Conservation (phyloP, 2,329 filamentous ascomycete species). For the Cladophialophora yegresii region DNA sequence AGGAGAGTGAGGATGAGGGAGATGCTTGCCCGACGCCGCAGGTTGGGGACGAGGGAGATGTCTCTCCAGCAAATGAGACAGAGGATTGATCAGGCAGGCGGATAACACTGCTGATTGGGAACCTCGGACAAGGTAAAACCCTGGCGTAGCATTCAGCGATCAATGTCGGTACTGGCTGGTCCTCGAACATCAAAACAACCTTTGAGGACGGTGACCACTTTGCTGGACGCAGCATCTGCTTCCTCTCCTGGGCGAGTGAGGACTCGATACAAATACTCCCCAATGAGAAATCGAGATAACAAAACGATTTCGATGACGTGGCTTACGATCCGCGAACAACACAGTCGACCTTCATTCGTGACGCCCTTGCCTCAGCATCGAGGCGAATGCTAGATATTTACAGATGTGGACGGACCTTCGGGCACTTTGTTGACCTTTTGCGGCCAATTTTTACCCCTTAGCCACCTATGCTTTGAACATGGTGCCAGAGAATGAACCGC, state of each 20-base stretch:
- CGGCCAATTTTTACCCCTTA: background rate
- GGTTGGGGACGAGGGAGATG: conserved; percentile 10
- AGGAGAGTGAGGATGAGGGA: conserved; percentile 20
- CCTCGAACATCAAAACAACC: background rate
- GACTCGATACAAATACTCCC: background rate
- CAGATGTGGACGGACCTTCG: conserved; percentile 3
- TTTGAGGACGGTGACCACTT: background rate
- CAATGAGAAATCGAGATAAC: background rate
- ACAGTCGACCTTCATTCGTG: background rate
- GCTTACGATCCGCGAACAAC: background rate
- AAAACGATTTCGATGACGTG: background rate
- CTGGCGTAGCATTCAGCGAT: background rate
- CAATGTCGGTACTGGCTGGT: background rate
- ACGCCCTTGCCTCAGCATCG: conserved; percentile 8
- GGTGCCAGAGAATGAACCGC: background rate
- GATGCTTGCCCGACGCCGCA: conserved; percentile 16
- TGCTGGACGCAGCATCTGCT: background rate
- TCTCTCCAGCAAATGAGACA: background rate
- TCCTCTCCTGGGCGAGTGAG: background rate
- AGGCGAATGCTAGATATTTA: conserved; percentile 19
- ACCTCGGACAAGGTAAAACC: background rate
- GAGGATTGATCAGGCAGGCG: background rate
- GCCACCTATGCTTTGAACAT: background rate
- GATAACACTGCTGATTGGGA: background rate
- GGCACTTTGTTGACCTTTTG: background rate